These are phyloP conservation scores for Xylaria digitata DNA, from an alignment of 2,329 filamentous ascomycete species.

Conservation along the genomic window DNA sequence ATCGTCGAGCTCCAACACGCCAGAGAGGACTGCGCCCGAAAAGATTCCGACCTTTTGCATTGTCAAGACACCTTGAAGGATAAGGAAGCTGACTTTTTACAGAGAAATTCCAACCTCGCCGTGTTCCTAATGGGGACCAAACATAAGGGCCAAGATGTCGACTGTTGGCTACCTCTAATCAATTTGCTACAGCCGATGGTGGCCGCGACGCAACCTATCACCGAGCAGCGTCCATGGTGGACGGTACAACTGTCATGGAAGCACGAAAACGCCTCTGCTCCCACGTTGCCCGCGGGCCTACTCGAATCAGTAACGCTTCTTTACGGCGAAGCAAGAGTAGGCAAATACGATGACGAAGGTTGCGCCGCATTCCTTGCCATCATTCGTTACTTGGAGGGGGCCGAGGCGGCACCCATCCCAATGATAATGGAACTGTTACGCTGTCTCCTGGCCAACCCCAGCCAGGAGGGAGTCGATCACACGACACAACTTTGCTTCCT, in stretches of 20 bases:
- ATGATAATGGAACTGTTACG: neutral
- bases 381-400: neutral
- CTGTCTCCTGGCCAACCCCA: neutral
- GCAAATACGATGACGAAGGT: neutral
- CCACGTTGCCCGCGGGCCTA: neutral
- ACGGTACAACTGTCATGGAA: neutral
- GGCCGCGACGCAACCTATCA: neutral
- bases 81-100: too few species aligned
- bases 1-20: neutral
- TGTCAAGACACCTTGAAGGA: too few species aligned
- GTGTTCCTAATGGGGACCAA: too few species aligned
- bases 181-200: neutral
- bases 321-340: neutral
- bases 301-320: neutral
- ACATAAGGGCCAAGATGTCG: neutral
- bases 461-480: neutral
- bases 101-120: too few species aligned
- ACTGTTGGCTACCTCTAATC: neutral
- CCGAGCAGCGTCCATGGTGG: neutral
- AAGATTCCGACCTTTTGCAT: too few species aligned
- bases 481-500: neutral
- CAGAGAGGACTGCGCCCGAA: neutral
- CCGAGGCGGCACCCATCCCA: neutral
- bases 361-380: neutral
- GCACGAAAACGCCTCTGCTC: neutral